Conservation (phyloP, 495 filamentous ascomycete genomes). For the Cudoniella acicularis region DNA sequence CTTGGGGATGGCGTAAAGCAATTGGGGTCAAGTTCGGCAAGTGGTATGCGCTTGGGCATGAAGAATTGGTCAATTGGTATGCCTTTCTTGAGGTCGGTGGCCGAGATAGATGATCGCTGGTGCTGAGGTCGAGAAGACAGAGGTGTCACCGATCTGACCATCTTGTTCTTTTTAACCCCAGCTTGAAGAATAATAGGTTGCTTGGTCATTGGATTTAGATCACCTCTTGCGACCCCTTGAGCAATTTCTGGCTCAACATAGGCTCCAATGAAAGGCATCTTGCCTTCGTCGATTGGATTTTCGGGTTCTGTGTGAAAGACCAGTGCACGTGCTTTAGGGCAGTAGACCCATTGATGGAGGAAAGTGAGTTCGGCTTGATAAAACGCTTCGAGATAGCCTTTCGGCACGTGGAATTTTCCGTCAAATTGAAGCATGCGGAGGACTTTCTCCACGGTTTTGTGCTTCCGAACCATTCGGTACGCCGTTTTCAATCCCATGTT, state of each 20-base stretch:
- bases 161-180: constrained; percentile 34
- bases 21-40: constrained; percentile 86
- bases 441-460: constrained; percentile 82
- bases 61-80: constrained; percentile 77
- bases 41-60: constrained; percentile 67
- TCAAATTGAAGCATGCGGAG: constrained; percentile 81
- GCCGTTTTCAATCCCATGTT: constrained; percentile 92
- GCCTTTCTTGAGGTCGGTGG: constrained; percentile 54
- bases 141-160: constrained; percentile 23
- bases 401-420: constrained; percentile 73
- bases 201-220: constrained; percentile 89
- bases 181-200: constrained; percentile 49
- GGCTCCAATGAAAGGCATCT: constrained; percentile 75
- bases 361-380: constrained; percentile 87
- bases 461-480: constrained; percentile 81
- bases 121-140: constrained; percentile 16
- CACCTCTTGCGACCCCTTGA: constrained; percentile 71
- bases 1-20: constrained; percentile 69
- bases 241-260: constrained; percentile 67
- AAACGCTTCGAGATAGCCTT: constrained; percentile 74
- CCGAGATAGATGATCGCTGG: constrained; percentile 37
- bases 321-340: constrained; percentile 63
- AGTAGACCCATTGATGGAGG: constrained; percentile 90
- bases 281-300: constrained; percentile 52
- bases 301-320: constrained; percentile 68